phyloP scores from a whole-genome alignment of 2,329 filamentous ascomycete species.

The Leptodontidium sp. region DNA sequence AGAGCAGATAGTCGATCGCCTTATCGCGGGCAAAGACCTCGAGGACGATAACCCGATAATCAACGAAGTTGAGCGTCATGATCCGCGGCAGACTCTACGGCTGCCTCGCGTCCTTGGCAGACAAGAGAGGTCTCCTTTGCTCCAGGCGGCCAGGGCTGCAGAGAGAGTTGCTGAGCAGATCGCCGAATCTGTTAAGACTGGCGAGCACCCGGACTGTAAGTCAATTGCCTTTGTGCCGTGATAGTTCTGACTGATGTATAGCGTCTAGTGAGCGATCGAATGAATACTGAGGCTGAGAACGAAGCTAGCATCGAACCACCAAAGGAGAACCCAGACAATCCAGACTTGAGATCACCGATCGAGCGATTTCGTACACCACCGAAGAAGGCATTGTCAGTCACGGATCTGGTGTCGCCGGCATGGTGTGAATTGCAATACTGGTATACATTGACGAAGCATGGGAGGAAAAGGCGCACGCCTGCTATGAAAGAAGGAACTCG shows the following conservation, averaged over 20 bases:
- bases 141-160: constrained; percentile 44
- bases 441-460: constrained; percentile 82
- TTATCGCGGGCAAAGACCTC: constrained; percentile 53
- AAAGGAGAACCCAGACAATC: constrained; percentile 16
- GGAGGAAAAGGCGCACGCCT: constrained; percentile 75
- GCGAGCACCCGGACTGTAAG: constrained; percentile 62
- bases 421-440: constrained; percentile 98
- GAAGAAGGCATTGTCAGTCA: constrained; percentile 83
- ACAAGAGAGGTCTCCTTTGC: constrained; percentile 43
- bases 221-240: constrained; percentile 5
- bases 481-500: constrained; percentile 86
- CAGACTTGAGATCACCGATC: constrained; percentile 68
- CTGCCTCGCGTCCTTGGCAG: constrained; percentile 52
- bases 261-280: constrained; percentile 65
- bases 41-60: constrained; percentile 43
- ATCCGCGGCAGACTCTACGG: constrained; percentile 45
- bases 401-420: constrained; percentile 85
- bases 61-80: constrained; percentile 46
- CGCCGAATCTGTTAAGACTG: constrained; percentile 39
- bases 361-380: constrained; percentile 81
- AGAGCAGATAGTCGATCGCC: constrained; percentile 58
- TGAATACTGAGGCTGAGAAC: constrained; percentile 14
- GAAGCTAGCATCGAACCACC: constrained; percentile 11
- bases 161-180: constrained; percentile 41
- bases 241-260: constrained; percentile 68